Evolutionary conservation across 1,284 basidiomycete genomes (phyloP).

Genomic region (Anthracocystis panici-leucophaei): DNA sequence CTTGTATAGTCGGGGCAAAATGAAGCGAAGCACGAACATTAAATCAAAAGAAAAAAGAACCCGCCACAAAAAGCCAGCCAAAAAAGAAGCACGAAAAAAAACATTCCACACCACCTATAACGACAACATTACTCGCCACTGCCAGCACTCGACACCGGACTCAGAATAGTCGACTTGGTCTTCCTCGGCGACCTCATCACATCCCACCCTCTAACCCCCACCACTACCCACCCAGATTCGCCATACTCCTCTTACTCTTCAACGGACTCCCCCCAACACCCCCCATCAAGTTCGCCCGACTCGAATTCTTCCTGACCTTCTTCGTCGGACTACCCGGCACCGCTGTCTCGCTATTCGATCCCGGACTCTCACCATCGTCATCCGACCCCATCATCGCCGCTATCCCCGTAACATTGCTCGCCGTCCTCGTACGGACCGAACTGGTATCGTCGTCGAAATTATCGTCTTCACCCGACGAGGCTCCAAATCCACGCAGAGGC

Average conservation of each 20-base stretch:
- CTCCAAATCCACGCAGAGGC: constrained; percentile 56
- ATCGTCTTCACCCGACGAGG: constrained; percentile 37
- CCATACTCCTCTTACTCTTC: constrained; percentile 38
- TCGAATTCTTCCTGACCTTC: constrained; percentile 43
- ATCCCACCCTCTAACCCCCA: constrained; percentile 20
- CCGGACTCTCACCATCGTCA: constrained; percentile 26
- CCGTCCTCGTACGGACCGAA: constrained; percentile 21
- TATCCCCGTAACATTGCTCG: constrained; percentile 28
- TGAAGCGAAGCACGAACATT: neutral
- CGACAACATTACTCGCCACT: constrained; percentile 18
- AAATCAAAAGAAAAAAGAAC: constrained; percentile 14
- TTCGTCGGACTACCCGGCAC: constrained; percentile 30
- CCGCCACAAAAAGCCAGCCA: neutral
- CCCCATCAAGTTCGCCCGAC: constrained; percentile 19
- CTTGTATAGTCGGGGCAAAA: neutral
- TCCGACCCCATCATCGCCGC: constrained; percentile 22
- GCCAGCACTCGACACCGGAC: constrained; percentile 40
- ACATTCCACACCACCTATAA: neutral
- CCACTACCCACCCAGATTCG: constrained; percentile 24
- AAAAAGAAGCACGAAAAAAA: constrained; percentile 7
- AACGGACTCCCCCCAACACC: constrained; percentile 17
- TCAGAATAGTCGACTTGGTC: constrained; percentile 42
- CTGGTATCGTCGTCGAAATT: constrained; percentile 38
- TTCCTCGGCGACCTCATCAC: constrained; percentile 29
- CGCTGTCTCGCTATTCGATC: constrained; percentile 5